phyloP scores from a whole-genome alignment of 2,329 filamentous ascomycete species.

The Decorospora gaudefroyi region DNA sequence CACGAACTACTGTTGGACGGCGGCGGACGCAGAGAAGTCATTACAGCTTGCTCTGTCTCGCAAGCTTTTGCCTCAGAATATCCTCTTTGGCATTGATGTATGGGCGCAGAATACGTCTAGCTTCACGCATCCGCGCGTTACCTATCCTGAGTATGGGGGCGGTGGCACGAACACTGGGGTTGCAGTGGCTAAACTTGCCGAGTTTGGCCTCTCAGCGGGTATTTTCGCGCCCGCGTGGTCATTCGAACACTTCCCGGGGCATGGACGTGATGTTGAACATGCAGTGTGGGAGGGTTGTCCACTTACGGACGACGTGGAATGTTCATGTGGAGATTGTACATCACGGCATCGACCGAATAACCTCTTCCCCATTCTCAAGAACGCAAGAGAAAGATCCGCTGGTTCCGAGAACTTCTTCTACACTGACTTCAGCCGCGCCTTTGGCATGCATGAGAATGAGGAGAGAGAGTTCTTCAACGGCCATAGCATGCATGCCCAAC shows the following conservation, averaged over 20 bases:
- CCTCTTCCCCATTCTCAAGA: slow-evolving; percentile 29
- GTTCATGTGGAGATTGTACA: slow-evolving; percentile 40
- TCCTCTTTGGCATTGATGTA: slow-evolving; percentile 54
- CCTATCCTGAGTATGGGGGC: slow-evolving; percentile 47
- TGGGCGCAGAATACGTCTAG: slow-evolving; percentile 51
- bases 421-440: slow-evolving; percentile 46
- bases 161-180: slow-evolving; percentile 51
- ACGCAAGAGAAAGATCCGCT: slow-evolving; percentile 37
- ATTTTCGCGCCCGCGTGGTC: slow-evolving; percentile 55
- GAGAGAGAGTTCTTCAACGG: slow-evolving; percentile 22
- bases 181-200: slow-evolving; percentile 47
- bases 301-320: slow-evolving; percentile 35
- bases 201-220: slow-evolving; percentile 46
- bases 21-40: slow-evolving; percentile 31
- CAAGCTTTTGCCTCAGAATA: slow-evolving; percentile 28
- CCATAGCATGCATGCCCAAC: slow-evolving; percentile 31
- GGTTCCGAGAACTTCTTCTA: slow-evolving; percentile 48
- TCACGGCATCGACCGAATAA: slow-evolving; percentile 31
- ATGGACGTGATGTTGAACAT: slow-evolving; percentile 35
- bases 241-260: slow-evolving; percentile 50
- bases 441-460: slow-evolving; percentile 23
- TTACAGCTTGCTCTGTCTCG: slow-evolving; percentile 30
- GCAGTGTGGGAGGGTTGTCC: slow-evolving; percentile 45
- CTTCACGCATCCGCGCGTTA: slow-evolving; percentile 39
- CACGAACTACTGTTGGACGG: slow-evolving; percentile 54